Base-by-base conservation (phyloP, 495 filamentous ascomycete species). In the Neurospora intermedia region DNA sequence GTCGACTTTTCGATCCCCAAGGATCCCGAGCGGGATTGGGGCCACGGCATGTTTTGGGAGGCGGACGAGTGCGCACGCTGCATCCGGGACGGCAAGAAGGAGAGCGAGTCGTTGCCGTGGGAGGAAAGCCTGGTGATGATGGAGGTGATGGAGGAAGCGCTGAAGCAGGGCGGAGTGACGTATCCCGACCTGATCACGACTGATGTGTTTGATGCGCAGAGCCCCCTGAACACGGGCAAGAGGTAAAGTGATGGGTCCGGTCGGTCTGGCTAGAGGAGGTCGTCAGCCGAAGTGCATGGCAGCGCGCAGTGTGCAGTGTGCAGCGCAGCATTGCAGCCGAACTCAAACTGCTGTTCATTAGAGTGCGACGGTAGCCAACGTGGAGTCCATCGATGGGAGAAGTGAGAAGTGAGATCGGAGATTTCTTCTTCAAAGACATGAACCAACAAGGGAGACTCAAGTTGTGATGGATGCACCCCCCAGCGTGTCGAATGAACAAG, bases 1-100 rank as follows among this genome's bases (percentile, higher is more conserved):
- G 84, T 91, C 18, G 84, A 91, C 74, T 90, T 86, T 76, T 84
- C 87, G 11, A 90, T 94, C 75, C 91, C 91, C 27, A 81, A 79
- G 70, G 86, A 88, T 75, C 75, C 79, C 15, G 82, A 81, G 73
- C 81, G 80, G 43, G 75, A 82, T 70, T 85, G 86, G 77, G 93
- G 92, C 20, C 89, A 92, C 75, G 94, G 94, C 31, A 97, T 96
- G 93, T 95, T 92, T 83, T 98, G 91, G 91, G 94, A 97, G 81
- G 95, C 95, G 20, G 95, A 98, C 85, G 94, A 95, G 84, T 91
- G 88, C 74, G 94, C 91, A 66, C 85, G 92, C 31, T 96, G 93
- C 79, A 78, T 97, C 74, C 87, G 91, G 69, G 93, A 97, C 84
- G 93, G 93, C 59, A 91, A 90, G 84, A 78, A 88, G 76, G 90